Percentiles rank a stretch among this genome's conserved stretches.
These are phyloP conservation scores for Zygosaccharomyces pseudorouxii DNA, from an alignment of 805 yeast species.

Conservation along the genomic window DNA sequence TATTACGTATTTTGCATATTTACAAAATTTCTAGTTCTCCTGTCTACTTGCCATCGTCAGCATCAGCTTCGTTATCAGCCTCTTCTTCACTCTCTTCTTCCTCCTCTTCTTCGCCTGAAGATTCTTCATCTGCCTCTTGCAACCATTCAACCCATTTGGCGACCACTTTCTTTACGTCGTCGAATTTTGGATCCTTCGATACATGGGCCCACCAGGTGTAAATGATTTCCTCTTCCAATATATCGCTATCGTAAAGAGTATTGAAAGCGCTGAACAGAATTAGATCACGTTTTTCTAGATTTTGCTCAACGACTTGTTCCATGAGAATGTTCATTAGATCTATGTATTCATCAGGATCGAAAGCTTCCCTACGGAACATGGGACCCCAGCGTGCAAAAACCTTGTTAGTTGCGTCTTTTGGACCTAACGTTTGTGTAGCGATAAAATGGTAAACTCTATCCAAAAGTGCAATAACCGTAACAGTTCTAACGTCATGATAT, in stretches of 20 bases:
- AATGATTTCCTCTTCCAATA: conserved; percentile 76
- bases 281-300: conserved; percentile 35
- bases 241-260: conserved; percentile 73
- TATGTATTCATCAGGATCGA: conserved; percentile 70
- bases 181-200: conserved; percentile 39
- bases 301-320: conserved; percentile 26
- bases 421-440: conserved; percentile 68
- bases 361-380: conserved; percentile 80
- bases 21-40: neutral
- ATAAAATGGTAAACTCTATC: conserved; percentile 67
- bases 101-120: conserved; percentile 49
- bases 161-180: conserved; percentile 52
- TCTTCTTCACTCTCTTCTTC: conserved; percentile 32
- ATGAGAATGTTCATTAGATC: conserved; percentile 56
- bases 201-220: conserved; percentile 71
- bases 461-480: conserved; percentile 70
- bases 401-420: conserved; percentile 70
- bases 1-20: neutral
- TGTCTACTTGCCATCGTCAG: conserved; percentile 33
- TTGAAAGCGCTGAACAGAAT: conserved; percentile 41
- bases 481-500: conserved; percentile 84
- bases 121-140: conserved; percentile 66
- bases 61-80: conserved; percentile 41
- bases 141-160: conserved; percentile 84
- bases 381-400: conserved; percentile 78